phyloP scores from a whole-genome alignment of 2,329 filamentous ascomycete genomes.

The Onygena corvina region DNA sequence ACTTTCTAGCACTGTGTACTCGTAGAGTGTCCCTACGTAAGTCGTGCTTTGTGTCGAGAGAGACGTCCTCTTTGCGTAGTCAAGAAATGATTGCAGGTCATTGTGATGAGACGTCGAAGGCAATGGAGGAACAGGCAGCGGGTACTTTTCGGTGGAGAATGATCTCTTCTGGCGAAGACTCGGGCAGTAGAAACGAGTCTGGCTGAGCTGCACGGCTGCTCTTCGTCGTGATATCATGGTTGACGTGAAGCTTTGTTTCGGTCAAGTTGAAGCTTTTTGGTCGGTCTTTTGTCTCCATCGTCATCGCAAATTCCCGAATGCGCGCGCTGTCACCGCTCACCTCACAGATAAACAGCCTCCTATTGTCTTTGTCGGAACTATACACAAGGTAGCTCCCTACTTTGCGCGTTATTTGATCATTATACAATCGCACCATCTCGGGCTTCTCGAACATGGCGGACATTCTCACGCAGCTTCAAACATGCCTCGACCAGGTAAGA shows the following conservation, averaged over 20 bases:
- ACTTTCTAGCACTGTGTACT: conserved; percentile 33
- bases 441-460: conserved; percentile 32
- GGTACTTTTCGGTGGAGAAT: background rate
- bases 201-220: background rate
- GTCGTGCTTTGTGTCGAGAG: conserved; percentile 30
- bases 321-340: background rate
- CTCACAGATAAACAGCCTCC: too few relatives aligned
- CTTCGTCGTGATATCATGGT: background rate
- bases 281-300: background rate
- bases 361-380: too few relatives aligned
- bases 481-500: conserved; percentile 38
- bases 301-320: too few relatives aligned
- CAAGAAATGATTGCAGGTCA: conserved; percentile 31
- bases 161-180: background rate
- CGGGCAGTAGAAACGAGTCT: background rate
- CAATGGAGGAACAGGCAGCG: conserved; percentile 22
- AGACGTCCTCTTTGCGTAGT: conserved; percentile 28
- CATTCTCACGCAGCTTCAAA: conserved; percentile 40
- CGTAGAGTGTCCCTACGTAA: conserved; percentile 37
- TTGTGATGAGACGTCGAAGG: conserved; percentile 27
- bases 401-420: too few relatives aligned
- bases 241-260: background rate
- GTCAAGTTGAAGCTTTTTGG: background rate
- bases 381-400: too few relatives aligned
- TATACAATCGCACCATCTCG: too few relatives aligned